Evolutionary conservation across 2,329 filamentous ascomycete genomes (phyloP).

Genomic region (Calonectria hongkongensis): DNA sequence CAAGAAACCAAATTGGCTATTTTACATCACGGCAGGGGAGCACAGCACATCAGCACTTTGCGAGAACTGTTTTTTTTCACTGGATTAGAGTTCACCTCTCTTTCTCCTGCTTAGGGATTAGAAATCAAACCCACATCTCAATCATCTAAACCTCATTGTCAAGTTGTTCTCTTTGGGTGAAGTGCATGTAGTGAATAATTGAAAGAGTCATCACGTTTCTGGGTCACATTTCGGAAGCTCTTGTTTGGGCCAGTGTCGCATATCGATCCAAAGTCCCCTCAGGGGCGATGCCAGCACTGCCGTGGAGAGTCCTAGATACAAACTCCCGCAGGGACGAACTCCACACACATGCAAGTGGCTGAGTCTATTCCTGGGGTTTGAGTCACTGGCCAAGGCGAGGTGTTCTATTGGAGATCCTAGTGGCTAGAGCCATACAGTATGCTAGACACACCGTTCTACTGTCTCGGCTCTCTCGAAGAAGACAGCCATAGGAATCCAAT

Average conservation of each 20-base stretch:
- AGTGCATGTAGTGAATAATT: background rate
- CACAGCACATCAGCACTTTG: conserved; percentile 45
- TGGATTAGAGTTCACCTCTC: conserved; percentile 54
- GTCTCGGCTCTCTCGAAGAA: background rate
- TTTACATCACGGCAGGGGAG: conserved; percentile 36
- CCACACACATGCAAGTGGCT: background rate
- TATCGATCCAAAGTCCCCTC: conserved; percentile 18
- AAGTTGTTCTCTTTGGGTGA: conserved; percentile 9
- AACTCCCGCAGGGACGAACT: conserved; percentile 17
- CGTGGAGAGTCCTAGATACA: conserved; percentile 32
- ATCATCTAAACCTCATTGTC: conserved; percentile 4
- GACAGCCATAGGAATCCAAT: background rate
- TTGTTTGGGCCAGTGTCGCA: background rate
- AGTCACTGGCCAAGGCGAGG: conserved; percentile 19
- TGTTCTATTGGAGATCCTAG: conserved; percentile 1
- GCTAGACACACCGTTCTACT: background rate
- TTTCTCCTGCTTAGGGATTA: conserved; percentile 48
- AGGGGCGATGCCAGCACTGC: conserved; percentile 11
- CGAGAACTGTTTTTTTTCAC: conserved; percentile 47
- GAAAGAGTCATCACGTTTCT: background rate
- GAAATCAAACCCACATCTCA: conserved; percentile 49
- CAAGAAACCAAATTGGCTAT: conserved; percentile 51
- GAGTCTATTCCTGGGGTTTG: background rate
- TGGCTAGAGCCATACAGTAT: background rate
- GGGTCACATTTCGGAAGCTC: background rate